These are phyloP conservation scores for Colletotrichum navitas DNA, from an alignment of 2,329 filamentous ascomycete species.

Conservation along the genomic window DNA sequence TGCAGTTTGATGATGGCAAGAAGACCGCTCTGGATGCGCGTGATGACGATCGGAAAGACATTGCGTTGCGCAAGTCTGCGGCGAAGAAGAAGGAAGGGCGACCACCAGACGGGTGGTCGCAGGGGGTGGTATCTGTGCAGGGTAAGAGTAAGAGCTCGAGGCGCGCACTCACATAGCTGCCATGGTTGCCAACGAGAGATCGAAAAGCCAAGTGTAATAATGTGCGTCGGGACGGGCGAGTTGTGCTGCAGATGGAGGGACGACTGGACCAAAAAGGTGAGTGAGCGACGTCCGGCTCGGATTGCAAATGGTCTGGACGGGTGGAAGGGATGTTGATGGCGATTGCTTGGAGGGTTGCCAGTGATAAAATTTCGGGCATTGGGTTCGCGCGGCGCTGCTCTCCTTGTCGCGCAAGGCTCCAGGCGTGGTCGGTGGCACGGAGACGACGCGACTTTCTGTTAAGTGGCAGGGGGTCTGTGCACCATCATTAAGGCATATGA, in stretches of 20 bases:
- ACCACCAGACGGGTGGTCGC: not conserved
- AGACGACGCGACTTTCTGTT: slow-evolving; percentile 42
- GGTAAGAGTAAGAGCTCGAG: not conserved
- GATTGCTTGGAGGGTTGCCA: slow-evolving; percentile 19
- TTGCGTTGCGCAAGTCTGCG: slow-evolving; percentile 49
- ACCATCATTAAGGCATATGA: not conserved
- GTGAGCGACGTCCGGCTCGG: slow-evolving; percentile 17
- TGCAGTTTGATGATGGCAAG: not conserved
- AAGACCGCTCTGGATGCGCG: not conserved
- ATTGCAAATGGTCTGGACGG: slow-evolving; percentile 1
- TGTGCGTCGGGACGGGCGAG: not conserved
- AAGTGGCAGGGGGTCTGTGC: slow-evolving; percentile 31
- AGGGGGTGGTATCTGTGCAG: slow-evolving; percentile 2
- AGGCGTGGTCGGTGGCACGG: slow-evolving; percentile 31
- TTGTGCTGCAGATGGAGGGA: not conserved
- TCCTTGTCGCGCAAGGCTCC: slow-evolving; percentile 39
- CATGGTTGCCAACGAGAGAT: slow-evolving; percentile 31
- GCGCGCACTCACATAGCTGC: slow-evolving; percentile 40
- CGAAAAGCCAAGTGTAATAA: slow-evolving; percentile 2
- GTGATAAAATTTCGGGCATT: slow-evolving; percentile 39
- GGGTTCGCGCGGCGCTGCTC: slow-evolving; percentile 26
- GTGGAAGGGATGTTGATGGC: slow-evolving; percentile 24
- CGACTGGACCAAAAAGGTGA: not conserved
- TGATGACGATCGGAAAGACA: slow-evolving; percentile 21
- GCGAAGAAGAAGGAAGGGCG: slow-evolving; percentile 17